Percentiles rank a stretch among this genome's conserved stretches.
These are phyloP conservation scores for button mushroom (Agaricus bisporus) DNA, from an alignment of 768 basidiomycete genomes.

Conservation along the genomic window DNA sequence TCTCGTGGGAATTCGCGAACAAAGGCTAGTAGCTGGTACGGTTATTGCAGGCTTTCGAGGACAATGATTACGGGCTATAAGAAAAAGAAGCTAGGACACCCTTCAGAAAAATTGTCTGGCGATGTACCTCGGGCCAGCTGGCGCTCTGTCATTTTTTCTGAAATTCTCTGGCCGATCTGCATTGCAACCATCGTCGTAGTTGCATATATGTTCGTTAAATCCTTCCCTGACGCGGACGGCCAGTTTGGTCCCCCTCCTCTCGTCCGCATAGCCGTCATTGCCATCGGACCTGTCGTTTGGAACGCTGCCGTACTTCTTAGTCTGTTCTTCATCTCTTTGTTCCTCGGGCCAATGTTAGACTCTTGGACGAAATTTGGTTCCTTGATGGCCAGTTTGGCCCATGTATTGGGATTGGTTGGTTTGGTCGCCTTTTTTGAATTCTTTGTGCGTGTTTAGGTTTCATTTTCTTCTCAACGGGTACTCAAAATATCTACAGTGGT, in stretches of 20 bases:
- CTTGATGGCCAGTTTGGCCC: constrained; percentile 89
- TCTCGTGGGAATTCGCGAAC: constrained; percentile 95
- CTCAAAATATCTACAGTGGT: constrained; percentile 56
- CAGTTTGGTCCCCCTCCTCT: constrained; percentile 72
- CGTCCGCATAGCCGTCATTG: constrained; percentile 81
- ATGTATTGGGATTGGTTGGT: constrained; percentile 75
- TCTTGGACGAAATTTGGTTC: constrained; percentile 85
- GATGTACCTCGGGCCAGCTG: constrained; percentile 92
- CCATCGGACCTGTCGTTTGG: constrained; percentile 92
- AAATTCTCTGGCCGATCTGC: constrained; percentile 77
- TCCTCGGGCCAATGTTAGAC: constrained; percentile 86
- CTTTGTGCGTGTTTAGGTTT: constrained; percentile 57
- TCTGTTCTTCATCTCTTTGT: constrained; percentile 88
- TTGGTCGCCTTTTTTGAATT: constrained; percentile 92
- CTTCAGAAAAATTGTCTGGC: constrained; percentile 93
- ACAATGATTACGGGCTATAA: constrained; percentile 99
- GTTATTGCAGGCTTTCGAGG: constrained; percentile 94
- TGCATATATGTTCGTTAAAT: constrained; percentile 91
- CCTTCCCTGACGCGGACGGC: constrained; percentile 68
- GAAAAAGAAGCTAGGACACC: constrained; percentile 97
- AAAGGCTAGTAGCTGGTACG: constrained; percentile 98
- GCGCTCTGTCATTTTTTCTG: constrained; percentile 76
- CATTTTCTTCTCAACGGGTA: neutral
- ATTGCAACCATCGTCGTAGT: constrained; percentile 72
- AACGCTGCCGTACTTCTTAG: constrained; percentile 83